phyloP scores from a whole-genome alignment of 805 yeast genomes.

The Saccharomycopsis amapae region DNA sequence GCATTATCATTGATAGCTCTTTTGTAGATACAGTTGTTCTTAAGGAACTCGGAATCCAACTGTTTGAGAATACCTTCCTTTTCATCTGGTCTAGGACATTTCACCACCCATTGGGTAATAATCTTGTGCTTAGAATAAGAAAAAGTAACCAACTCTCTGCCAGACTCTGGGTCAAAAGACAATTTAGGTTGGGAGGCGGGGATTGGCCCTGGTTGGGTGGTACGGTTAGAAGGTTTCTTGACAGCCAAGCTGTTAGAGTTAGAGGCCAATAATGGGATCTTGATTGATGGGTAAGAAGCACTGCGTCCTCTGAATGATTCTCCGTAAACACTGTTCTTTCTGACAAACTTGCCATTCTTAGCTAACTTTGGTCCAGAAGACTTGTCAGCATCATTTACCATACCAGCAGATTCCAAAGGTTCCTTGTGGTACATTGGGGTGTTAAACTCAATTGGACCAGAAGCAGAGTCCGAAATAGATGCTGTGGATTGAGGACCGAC shows the following conservation, averaged over 20 bases:
- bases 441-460: neutral
- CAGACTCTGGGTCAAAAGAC: constrained; percentile 24
- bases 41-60: constrained; percentile 30
- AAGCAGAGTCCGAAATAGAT: neutral
- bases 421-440: neutral
- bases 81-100: constrained; percentile 16
- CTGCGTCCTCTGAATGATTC: constrained; percentile 2
- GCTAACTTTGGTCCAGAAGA: neutral
- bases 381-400: neutral
- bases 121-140: constrained; percentile 29
- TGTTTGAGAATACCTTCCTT: constrained; percentile 7
- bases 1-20: constrained; percentile 21
- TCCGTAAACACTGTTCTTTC: neutral
- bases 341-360: constrained; percentile 2
- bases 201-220: constrained; percentile 32
- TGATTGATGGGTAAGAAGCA: constrained; percentile 5
- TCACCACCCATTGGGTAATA: constrained; percentile 20
- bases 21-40: constrained; percentile 37
- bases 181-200: constrained; percentile 28
- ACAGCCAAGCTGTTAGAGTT: constrained; percentile 1
- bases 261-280: constrained; percentile 1
- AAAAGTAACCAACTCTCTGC: constrained; percentile 29
- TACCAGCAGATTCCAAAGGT: too few species aligned
- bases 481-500: neutral
- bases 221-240: constrained; percentile 17